Evolutionary conservation across 441 rosid species (phyloP).

Genomic region (Mallotus japonicus): DNA sequence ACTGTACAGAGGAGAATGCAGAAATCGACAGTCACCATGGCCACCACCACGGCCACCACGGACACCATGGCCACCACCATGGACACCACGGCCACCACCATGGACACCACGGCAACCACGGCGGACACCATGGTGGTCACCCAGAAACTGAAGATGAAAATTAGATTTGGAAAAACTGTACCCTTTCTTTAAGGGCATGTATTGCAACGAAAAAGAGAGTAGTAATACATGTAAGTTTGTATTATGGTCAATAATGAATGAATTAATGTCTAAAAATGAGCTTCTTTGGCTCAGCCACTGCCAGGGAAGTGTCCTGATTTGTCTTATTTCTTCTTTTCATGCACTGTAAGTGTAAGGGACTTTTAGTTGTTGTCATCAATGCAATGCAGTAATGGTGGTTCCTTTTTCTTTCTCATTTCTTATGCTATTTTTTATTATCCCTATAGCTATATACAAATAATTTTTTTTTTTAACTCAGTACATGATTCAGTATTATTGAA

Average conservation of each 20-base stretch:
- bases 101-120: not conserved
- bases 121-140: slow-evolving; percentile 1
- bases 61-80: too few species aligned
- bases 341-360: too few species aligned
- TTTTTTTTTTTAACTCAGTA: too few species aligned
- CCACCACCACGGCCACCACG: not conserved
- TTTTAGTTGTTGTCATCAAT: too few species aligned
- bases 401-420: too few species aligned
- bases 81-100: not conserved
- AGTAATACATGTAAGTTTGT: not conserved
- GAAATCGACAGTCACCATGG: too few species aligned
- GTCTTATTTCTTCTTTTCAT: too few species aligned
- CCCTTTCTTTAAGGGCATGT: not conserved
- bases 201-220: not conserved
- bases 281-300: not conserved
- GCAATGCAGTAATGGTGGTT: too few species aligned
- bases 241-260: not conserved
- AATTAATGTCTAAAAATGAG: not conserved
- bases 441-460: too few species aligned
- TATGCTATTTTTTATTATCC: too few species aligned
- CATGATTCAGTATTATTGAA: too few species aligned
- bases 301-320: too few species aligned
- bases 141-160: slow-evolving; percentile 5
- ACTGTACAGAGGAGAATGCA: not conserved
- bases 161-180: not conserved